Evolutionary conservation across 768 basidiomycete species (phyloP).

Genomic region (Pleurotus citrinopileatus): DNA sequence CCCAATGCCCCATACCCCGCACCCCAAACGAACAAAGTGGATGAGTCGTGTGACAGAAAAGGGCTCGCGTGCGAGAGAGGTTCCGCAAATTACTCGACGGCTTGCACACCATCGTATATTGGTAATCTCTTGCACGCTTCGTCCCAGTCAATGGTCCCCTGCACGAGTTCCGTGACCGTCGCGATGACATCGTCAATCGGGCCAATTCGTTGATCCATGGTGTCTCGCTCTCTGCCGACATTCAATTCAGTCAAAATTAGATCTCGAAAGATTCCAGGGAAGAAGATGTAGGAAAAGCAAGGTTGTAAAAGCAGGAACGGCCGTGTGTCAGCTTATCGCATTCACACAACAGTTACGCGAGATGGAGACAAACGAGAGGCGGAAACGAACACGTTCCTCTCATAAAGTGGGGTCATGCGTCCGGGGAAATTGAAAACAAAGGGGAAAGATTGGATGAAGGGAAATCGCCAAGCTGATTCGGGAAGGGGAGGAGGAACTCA

Average conservation of each 20-base stretch:
- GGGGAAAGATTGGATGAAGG: neutral
- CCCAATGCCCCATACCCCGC: too few species aligned
- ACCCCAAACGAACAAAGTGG: neutral
- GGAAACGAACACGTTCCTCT: neutral
- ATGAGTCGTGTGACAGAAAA: neutral
- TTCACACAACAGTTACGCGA: conserved; percentile 5
- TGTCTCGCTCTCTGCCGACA: conserved; percentile 80
- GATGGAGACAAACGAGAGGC: conserved; percentile 2
- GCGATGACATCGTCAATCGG: conserved; percentile 84
- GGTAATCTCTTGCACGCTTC: conserved; percentile 70
- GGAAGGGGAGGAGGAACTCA: conserved; percentile 34
- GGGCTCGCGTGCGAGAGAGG: neutral
- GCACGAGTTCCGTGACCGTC: conserved; percentile 74
- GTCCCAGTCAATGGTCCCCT: conserved; percentile 74
- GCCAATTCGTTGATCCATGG: conserved; percentile 90
- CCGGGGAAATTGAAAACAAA: neutral
- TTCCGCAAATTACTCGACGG: conserved; percentile 63
- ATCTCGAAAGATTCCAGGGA: neutral
- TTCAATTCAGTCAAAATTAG: conserved; percentile 9
- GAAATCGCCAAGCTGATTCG: neutral
- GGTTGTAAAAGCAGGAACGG: neutral
- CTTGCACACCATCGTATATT: conserved; percentile 88
- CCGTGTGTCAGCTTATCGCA: neutral
- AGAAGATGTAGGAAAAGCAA: neutral
- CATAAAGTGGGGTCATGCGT: neutral